Evolutionary conservation across 768 basidiomycete species (phyloP).

Genomic region (Boletus sp.): DNA sequence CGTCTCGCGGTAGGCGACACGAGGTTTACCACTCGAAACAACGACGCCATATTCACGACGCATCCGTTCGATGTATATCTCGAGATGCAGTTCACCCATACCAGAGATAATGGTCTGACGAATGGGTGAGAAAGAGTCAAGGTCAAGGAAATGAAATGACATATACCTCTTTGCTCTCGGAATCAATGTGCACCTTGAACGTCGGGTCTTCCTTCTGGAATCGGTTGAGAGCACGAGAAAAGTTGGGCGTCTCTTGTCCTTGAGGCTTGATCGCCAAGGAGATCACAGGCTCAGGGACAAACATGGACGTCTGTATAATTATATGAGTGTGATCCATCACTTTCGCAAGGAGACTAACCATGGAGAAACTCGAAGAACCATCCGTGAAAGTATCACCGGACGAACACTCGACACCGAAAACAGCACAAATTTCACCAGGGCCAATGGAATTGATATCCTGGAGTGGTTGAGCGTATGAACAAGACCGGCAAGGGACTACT

Average conservation of each 20-base stretch:
- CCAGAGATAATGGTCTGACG: conserved; percentile 95
- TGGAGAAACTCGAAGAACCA: conserved; percentile 83
- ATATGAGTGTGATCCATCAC: not conserved
- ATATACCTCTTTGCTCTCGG: conserved; percentile 87
- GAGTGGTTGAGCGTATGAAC: not conserved
- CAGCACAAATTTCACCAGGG: conserved; percentile 98
- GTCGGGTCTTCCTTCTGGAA: conserved; percentile 99
- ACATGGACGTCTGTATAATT: conserved; percentile 84
- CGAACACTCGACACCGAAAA: conserved; percentile 98
- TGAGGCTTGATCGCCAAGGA: conserved; percentile 91
- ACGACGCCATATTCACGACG: conserved; percentile 94
- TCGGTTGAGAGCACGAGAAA: conserved; percentile 92
- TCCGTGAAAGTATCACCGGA: conserved; percentile 98
- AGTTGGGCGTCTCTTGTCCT: conserved; percentile 92
- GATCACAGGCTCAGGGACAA: conserved; percentile 97
- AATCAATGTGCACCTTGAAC: conserved; percentile 94
- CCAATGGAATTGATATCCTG: conserved; percentile 92
- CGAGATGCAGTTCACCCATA: conserved; percentile 98
- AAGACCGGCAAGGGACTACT: conserved; percentile 13
- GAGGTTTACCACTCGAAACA: conserved; percentile 92
- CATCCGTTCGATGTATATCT: conserved; percentile 99
- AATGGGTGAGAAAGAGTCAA: not conserved
- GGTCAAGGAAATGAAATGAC: not conserved
- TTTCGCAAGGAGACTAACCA: conserved; percentile 53
- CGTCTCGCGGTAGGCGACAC: conserved; percentile 96